Conservation (phyloP, 1,284 basidiomycete genomes). For the Fereydounia khargensis region DNA sequence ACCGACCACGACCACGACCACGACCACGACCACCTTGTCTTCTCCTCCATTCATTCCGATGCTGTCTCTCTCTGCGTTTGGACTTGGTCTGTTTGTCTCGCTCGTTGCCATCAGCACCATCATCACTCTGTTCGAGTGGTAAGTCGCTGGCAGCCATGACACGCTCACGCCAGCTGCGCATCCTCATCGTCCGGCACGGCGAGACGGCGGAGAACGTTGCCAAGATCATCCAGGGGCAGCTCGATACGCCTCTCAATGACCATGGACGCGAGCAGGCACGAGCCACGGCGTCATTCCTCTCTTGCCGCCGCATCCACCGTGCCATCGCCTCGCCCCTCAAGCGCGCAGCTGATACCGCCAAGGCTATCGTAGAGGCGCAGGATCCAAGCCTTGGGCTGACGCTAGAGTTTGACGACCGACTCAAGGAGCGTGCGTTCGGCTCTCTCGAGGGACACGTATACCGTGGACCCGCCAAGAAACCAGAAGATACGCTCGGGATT, state of each 20-base stretch:
- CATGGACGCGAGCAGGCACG: constrained; percentile 43
- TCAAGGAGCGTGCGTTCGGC: constrained; percentile 51
- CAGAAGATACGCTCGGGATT: constrained; percentile 45
- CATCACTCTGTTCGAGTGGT: constrained; percentile 34
- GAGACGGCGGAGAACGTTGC: constrained; percentile 52
- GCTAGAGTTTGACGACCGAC: constrained; percentile 33
- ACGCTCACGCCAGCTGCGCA: constrained; percentile 11
- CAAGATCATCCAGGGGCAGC: constrained; percentile 54
- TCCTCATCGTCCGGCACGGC: constrained; percentile 51
- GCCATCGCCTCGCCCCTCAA: constrained; percentile 45
- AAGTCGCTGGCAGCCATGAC: not conserved
- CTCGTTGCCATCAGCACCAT: constrained; percentile 32
- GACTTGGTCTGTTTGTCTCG: constrained; percentile 24
- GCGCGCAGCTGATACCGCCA: constrained; percentile 33
- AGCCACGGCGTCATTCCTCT: constrained; percentile 29
- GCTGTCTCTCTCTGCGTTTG: constrained; percentile 7
- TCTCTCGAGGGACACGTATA: constrained; percentile 47
- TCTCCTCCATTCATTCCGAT: not conserved
- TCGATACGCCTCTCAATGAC: constrained; percentile 49
- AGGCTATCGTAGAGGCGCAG: constrained; percentile 3
- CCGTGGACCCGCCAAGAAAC: constrained; percentile 22
- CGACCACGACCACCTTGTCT: no score
- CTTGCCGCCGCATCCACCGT: constrained; percentile 29
- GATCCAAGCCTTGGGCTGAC: not conserved
- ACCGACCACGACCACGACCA: no score